Conservation (phyloP, 2,329 filamentous ascomycete species). For the Hymenoscyphus repandus region DNA sequence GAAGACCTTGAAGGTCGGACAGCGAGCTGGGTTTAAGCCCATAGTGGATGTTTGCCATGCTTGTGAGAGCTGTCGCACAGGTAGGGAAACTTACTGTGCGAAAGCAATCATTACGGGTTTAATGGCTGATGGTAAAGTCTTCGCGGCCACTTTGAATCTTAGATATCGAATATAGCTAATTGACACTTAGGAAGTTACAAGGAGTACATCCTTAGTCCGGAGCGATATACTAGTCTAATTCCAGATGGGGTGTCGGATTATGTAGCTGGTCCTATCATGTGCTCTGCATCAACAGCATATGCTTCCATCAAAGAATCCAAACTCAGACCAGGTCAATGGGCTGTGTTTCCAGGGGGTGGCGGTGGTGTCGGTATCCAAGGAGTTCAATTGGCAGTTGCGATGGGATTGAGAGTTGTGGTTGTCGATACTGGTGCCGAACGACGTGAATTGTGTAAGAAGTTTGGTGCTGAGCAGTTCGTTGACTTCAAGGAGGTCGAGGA, state of each 20-base stretch:
- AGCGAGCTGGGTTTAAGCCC: conserved; percentile 48
- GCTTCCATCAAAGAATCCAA: conserved; percentile 46
- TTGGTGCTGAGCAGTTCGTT: conserved; percentile 25
- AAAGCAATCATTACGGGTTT: conserved; percentile 42
- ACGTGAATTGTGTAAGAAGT: conserved; percentile 18
- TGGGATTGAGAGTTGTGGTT: conserved; percentile 22
- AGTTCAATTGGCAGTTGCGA: conserved; percentile 25
- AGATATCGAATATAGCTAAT: neutral
- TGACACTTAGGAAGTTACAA: conserved; percentile 44
- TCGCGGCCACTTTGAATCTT: neutral
- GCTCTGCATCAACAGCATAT: conserved; percentile 52
- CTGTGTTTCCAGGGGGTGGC: conserved; percentile 24
- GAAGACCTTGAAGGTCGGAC: conserved; percentile 46
- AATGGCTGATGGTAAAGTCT: conserved; percentile 29
- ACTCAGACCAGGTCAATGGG: conserved; percentile 26
- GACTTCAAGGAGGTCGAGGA: conserved; percentile 10
- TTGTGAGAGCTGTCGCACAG: conserved; percentile 46
- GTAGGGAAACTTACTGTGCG: conserved; percentile 48
- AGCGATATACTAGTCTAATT: conserved; percentile 40
- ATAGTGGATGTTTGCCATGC: conserved; percentile 45
- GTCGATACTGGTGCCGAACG: conserved; percentile 23
- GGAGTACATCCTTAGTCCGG: conserved; percentile 53
- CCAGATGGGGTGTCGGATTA: conserved; percentile 50
- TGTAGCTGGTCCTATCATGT: conserved; percentile 57
- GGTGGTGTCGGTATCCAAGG: conserved; percentile 27